Evolutionary conservation across 169 alveolate species (phyloP).

Genomic region (Ichthyophthirius multifiliis): DNA sequence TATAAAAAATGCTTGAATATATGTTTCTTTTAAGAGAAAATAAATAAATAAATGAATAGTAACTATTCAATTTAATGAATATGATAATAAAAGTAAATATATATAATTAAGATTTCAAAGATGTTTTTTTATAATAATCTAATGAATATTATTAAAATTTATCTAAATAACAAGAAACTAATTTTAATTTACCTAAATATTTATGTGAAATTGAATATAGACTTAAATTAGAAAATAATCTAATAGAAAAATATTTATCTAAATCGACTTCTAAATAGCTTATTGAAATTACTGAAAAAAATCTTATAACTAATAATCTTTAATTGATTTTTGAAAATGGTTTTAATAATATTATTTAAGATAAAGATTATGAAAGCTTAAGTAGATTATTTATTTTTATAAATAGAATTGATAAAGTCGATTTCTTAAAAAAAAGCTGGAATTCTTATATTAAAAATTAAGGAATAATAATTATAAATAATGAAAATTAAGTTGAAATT

Average conservation of each 20-base stretch:
- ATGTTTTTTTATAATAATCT: slow-evolving; percentile 6
- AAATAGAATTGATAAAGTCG: slow-evolving; percentile 5
- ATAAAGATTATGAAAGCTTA: slow-evolving; percentile 21
- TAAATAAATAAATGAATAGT: not conserved
- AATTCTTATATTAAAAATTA: not conserved
- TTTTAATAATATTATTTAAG: slow-evolving; percentile 9
- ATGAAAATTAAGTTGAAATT: slow-evolving; percentile 24
- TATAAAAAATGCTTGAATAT: not conserved
- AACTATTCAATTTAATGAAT: not conserved
- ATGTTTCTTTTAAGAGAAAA: not conserved
- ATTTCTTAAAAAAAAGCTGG: slow-evolving; percentile 14
- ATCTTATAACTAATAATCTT: not conserved
- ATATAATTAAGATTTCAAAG: slow-evolving; percentile 8
- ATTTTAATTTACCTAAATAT: slow-evolving; percentile 8
- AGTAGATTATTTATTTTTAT: slow-evolving; percentile 17
- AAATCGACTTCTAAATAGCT: not conserved
- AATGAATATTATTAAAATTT: slow-evolving; percentile 10
- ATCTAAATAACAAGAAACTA: not conserved
- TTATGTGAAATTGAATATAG: slow-evolving; percentile 15
- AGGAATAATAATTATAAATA: slow-evolving; percentile 33
- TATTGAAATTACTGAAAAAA: not conserved
- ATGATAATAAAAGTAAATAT: not conserved
- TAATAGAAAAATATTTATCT: slow-evolving; percentile 1
- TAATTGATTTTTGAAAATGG: slow-evolving; percentile 23
- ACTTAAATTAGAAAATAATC: slow-evolving; percentile 16